Conservation (phyloP, 2,329 filamentous ascomycete species). For the Aspergillus sp. region DNA sequence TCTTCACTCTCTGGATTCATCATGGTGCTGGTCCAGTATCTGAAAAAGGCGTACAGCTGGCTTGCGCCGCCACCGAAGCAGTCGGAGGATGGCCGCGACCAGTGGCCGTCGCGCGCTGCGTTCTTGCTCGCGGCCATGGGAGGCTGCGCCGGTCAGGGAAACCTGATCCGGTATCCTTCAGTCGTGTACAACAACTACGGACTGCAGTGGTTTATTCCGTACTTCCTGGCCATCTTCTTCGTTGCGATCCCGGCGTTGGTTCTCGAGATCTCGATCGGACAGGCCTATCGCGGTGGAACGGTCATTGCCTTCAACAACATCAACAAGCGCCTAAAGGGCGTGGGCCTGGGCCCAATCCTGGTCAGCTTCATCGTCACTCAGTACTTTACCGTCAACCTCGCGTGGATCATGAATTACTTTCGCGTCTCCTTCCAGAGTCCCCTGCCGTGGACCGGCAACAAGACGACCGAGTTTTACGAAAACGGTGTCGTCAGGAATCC, state of each 20-base stretch:
- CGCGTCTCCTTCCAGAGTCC: constrained; percentile 60
- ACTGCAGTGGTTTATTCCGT: constrained; percentile 65
- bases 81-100: constrained; percentile 53
- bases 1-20: background rate
- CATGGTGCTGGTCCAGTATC: constrained; percentile 19
- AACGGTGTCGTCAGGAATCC: constrained; percentile 55
- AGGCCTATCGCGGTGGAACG: constrained; percentile 61
- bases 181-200: constrained; percentile 65
- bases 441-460: constrained; percentile 55
- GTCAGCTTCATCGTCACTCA: constrained; percentile 61
- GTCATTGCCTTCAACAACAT: constrained; percentile 61
- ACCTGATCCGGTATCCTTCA: constrained; percentile 62
- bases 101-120: constrained; percentile 60
- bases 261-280: constrained; percentile 57
- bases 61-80: constrained; percentile 39
- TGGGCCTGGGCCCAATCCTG: constrained; percentile 58
- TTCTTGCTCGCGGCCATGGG: constrained; percentile 64
- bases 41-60: constrained; percentile 32
- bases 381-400: constrained; percentile 62
- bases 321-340: constrained; percentile 57
- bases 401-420: constrained; percentile 65
- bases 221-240: constrained; percentile 59
- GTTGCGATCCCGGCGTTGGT: constrained; percentile 62
- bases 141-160: constrained; percentile 62
- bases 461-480: constrained; percentile 57